Percentiles rank a stretch among this genome's conserved stretches.
Evolutionary conservation across 169 alveolate species (phyloP).

Genomic region (Cryptosporidium sp.): DNA sequence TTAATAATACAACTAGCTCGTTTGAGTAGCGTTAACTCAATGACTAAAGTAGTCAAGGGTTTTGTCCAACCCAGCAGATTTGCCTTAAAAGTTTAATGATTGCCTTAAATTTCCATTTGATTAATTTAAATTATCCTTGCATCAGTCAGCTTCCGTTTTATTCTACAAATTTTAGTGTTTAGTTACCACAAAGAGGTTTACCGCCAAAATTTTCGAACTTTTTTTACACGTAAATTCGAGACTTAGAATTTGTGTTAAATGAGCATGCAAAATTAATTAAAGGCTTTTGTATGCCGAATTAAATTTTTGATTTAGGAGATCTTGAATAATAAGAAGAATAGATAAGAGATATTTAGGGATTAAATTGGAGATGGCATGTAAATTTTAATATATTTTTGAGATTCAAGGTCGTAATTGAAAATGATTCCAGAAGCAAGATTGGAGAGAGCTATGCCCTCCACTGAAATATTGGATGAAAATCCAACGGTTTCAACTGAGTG

Average conservation of each 20-base stretch:
- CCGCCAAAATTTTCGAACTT: not conserved
- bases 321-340: not conserved
- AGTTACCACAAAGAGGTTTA: not conserved
- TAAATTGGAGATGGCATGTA: not conserved
- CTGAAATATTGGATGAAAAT: conserved; percentile 46
- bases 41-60: not conserved
- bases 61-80: conserved; percentile 1
- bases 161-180: not conserved
- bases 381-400: not conserved
- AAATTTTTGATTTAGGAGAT: not conserved
- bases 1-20: not conserved
- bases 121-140: not conserved
- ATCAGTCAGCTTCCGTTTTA: not conserved
- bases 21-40: conserved; percentile 1
- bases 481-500: conserved; percentile 54
- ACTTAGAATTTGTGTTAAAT: conserved; percentile 3
- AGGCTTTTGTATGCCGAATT: not conserved
- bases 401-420: not conserved
- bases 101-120: not conserved
- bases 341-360: not conserved
- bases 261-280: not conserved
- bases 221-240: conserved; percentile 15
- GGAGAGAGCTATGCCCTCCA: not conserved
- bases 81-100: not conserved
- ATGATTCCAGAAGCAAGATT: not conserved